Conservation (phyloP, 805 yeast species). For the Yueomyces sp. region DNA sequence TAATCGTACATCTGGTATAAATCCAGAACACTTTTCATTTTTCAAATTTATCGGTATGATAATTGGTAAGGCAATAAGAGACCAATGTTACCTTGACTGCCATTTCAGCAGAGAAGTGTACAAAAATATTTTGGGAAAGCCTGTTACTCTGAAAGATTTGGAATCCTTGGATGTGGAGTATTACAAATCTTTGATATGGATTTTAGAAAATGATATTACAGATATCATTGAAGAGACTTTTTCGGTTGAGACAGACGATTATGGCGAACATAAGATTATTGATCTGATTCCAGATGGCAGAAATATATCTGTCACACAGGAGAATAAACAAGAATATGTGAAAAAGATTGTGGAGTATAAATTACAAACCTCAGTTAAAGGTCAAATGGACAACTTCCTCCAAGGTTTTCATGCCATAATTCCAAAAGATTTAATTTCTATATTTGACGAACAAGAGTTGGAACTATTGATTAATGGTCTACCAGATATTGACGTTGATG, state of each 20-base stretch:
- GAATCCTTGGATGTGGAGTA: constrained; percentile 87
- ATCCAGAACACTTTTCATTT: constrained; percentile 85
- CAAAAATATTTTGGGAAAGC: constrained; percentile 65
- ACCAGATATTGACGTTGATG: constrained; percentile 92
- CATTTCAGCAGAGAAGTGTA: constrained; percentile 93
- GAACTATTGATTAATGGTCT: constrained; percentile 87
- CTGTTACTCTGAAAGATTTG: constrained; percentile 83
- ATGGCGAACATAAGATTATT: constrained; percentile 74
- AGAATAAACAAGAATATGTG: constrained; percentile 83
- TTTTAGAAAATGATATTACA: constrained; percentile 91
- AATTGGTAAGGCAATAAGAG: constrained; percentile 88
- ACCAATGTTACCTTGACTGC: constrained; percentile 75
- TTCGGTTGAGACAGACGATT: constrained; percentile 85
- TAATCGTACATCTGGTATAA: constrained; percentile 79
- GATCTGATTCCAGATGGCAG: constrained; percentile 78
- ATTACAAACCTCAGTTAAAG: constrained; percentile 66
- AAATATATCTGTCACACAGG: constrained; percentile 76
- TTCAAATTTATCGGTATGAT: constrained; percentile 90
- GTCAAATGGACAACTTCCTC: constrained; percentile 75
- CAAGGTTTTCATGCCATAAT: constrained; percentile 85
- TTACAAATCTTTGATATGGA: constrained; percentile 87
- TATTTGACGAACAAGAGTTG: constrained; percentile 90
- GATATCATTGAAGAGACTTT: constrained; percentile 91
- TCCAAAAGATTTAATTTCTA: constrained; percentile 66
- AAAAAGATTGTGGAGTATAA: constrained; percentile 75